Conservation (phyloP, 192 early-diverging fungal species). For the Entophlyctis luteolus region DNA sequence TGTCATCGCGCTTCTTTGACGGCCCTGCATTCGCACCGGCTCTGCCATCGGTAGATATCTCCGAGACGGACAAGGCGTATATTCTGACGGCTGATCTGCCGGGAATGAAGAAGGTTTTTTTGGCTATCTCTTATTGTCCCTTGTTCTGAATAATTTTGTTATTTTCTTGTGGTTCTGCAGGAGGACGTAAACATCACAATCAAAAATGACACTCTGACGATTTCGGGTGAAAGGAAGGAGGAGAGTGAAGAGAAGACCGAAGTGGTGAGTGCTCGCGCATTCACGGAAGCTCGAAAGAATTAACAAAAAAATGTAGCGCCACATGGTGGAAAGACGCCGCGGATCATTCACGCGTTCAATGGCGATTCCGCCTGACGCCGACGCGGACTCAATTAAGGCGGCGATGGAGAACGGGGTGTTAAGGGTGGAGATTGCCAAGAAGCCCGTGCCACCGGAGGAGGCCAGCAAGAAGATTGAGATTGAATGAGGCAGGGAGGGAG, state of each 20-base stretch:
- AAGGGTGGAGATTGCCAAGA: constrained; percentile 19
- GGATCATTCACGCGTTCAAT: constrained; percentile 47
- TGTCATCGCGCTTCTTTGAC: too few species aligned
- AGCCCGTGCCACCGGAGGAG: background rate
- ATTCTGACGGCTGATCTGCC: constrained; percentile 29
- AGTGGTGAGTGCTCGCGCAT: background rate
- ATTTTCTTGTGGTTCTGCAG: background rate
- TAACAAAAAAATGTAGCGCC: constrained; percentile 20
- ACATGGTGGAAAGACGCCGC: constrained; percentile 44
- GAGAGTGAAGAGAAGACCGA: constrained; percentile 35
- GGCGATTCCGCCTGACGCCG: constrained; percentile 38
- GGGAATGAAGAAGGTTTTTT: constrained; percentile 14
- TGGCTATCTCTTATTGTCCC: background rate
- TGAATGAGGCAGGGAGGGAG: too few species aligned
- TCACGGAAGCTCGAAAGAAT: background rate
- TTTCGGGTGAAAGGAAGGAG: constrained; percentile 43
- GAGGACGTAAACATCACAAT: constrained; percentile 48
- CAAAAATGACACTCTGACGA: constrained; percentile 39
- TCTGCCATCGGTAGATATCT: constrained; percentile 37
- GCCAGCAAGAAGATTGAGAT: constrained; percentile 21
- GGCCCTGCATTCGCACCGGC: background rate
- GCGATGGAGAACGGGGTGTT: constrained; percentile 21
- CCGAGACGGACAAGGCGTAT: constrained; percentile 47
- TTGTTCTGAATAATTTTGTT: background rate
- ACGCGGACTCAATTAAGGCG: background rate